Base-by-base conservation (phyloP, 2,329 filamentous ascomycete species). In the Trichophyton benhamiae region DNA sequence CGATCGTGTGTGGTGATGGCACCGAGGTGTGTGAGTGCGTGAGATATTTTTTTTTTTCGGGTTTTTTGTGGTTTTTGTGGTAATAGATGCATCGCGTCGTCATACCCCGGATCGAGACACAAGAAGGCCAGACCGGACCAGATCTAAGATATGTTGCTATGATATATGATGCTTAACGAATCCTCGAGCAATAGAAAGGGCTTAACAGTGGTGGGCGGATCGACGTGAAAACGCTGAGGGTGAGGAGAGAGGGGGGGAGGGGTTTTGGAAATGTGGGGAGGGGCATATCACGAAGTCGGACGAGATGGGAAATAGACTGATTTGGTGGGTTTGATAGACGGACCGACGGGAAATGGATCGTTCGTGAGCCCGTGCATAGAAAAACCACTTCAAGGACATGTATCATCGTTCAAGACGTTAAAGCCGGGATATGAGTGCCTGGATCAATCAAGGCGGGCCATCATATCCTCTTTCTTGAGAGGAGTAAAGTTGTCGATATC, bases 401-500 rank as follows among this genome's bases (percentile, higher is more conserved):
- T 68, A 69, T 66, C 69, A 53, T 76, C 72, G 67, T 74, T 38
- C 66, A 57, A 72, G 63, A 67, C 67, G 66, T 64, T 44, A 65
- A 44, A 64, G 65, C 64, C 65, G 55, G 62, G 48, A 15, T 13
- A 59, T 25, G 44, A 64, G 17, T 25, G 70, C 27, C 27, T 70
- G 69, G 72, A 76, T 91, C 87, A 99, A 78, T 99, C 94, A 76
- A 99, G 82, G 76, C 91, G 90, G 63, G 94, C 94, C 79, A 96
- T 89, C 94, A 99, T 97, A 75, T 96, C 90, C 71, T 94, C 87
- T 80, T 91, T 95, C 71, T 87, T 80, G 79, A 99, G 81, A 53
- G 92, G 92, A 69, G 86, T 90, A 76, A 99, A 89, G 75, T 91
- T 91, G 76, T 96, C 90, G 71, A 96, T 90, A 74, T 97, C 91